Evolutionary conservation across 192 early-diverging fungal species (phyloP), one percentile per base, ranked within the genome.

Genomic region (Coemansia sp.): DNA sequence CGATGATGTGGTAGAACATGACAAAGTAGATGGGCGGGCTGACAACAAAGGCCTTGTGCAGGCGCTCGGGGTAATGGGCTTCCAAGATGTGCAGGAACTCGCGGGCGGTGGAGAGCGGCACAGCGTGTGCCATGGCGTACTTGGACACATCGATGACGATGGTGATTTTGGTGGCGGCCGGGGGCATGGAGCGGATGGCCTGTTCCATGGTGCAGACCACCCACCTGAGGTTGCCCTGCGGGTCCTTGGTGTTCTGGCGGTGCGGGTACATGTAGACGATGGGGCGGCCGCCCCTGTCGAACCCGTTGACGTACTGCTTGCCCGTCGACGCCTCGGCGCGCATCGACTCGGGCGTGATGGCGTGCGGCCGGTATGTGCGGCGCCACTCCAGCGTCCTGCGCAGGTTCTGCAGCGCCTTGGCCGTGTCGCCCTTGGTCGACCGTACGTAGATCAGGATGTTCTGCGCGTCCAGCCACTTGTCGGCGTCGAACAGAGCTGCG

Each of bases 21-120:
- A 87, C 89, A 69, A 97, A 91, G 68, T 93, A 91, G 85, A 90
- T 91, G 33, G 91, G 92, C 35, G 93, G 92, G 69, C 92, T 87
- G 30, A 93, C 73, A 36, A 94, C 82, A 62, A 89, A 86, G 3
- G 84, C 85, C 46, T 82, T 84, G 49, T 87, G 85, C 55, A 93
- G 72, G 44, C 90, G 83, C 78, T 98, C 95, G 6, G 94, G 94
- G 68, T 96, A 98, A 73, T 98, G 95, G 26, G 86, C 86, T 34
- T 88, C 86, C 18, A 98, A 76, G 26, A 94, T 89, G 60, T 89
- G 64, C 68, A 96, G 80, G 48, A 95, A 93, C 60, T 94, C 87
- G 20, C 89, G 90, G 3, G 88, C 87, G 8, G 92, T 87, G 0
- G 84, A 86, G 2, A 94, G 71, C 20, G 89, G 86, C 24, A 89